phyloP scores from a whole-genome alignment of 2,329 filamentous ascomycete genomes.

The Sclerotinia spermophila region DNA sequence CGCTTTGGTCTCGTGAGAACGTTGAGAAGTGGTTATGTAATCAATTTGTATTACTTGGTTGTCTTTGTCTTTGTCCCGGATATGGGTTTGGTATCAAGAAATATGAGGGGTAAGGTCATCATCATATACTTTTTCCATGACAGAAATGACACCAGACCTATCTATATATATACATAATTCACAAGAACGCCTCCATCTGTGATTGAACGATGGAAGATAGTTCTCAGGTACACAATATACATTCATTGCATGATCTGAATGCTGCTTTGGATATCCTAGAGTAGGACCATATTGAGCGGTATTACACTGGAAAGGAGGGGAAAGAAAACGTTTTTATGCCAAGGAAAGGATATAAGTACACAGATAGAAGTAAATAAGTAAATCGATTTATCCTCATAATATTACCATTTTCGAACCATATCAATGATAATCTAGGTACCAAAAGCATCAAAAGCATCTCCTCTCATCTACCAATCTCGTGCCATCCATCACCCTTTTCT shows the following conservation, averaged over 20 bases:
- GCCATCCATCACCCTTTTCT: background rate
- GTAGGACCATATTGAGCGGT: background rate
- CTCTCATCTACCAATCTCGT: background rate
- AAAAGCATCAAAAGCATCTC: background rate
- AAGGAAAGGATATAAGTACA: background rate
- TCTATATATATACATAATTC: background rate
- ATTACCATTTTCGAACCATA: too few species aligned
- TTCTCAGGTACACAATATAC: background rate
- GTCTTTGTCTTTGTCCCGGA: constrained; percentile 15
- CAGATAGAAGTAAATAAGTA: too few species aligned
- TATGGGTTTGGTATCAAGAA: background rate
- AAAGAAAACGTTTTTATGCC: background rate
- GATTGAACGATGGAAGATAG: constrained; percentile 3
- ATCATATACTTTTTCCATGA: background rate
- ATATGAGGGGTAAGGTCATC: constrained; percentile 4
- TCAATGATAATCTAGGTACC: background rate
- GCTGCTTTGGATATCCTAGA: background rate
- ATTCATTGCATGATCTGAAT: constrained; percentile 7
- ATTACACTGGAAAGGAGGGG: background rate
- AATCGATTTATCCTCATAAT: background rate
- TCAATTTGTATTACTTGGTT: background rate
- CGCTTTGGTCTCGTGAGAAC: background rate
- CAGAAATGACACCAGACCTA: background rate
- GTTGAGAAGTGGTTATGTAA: background rate
- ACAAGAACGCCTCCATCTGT: background rate